A percentile compares a stretch with the other conserved stretches of the same genome.
Conservation (phyloP, 129 eudicot species). For the Pittosporum tobira region DNA sequence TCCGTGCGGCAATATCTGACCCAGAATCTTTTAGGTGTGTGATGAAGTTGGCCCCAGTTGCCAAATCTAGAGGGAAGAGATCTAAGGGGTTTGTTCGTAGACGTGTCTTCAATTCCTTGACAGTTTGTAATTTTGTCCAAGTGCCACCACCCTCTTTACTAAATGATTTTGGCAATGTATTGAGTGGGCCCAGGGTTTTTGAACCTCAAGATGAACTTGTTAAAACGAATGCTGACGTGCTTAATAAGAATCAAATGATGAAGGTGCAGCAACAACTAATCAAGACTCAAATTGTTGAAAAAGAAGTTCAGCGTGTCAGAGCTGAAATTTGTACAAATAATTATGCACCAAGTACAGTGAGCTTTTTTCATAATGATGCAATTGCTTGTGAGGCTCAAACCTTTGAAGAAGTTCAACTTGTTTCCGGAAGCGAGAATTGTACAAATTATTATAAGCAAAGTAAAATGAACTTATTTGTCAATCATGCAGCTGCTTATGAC, state of each 20-base stretch:
- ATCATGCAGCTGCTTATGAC: neutral
- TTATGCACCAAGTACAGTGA: neutral
- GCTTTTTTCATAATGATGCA: neutral
- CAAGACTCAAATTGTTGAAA: neutral
- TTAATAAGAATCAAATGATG: too few species aligned
- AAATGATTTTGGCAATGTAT: neutral
- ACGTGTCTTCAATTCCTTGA: neutral
- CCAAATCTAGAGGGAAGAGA: slow-evolving; percentile 15
- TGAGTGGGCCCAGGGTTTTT: neutral
- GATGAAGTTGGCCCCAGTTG: slow-evolving; percentile 6
- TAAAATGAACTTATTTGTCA: too few species aligned
- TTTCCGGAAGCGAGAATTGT: neutral
- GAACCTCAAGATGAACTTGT: too few species aligned
- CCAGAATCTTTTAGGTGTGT: slow-evolving; percentile 16
- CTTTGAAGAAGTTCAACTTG: neutral
- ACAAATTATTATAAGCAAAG: slow-evolving; percentile 9
- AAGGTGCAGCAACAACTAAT: too few species aligned
- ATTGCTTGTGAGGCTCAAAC: neutral
- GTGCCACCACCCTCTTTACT: neutral
- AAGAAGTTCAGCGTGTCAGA: neutral
- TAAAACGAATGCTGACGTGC: too few species aligned
- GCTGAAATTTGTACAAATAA: neutral
- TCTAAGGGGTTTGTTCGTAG: neutral
- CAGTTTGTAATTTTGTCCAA: neutral
- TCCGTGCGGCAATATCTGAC: slow-evolving; percentile 12